Evolutionary conservation across 352 stramenopile species (phyloP).

Genomic region (Globisporangium cederbergense): DNA sequence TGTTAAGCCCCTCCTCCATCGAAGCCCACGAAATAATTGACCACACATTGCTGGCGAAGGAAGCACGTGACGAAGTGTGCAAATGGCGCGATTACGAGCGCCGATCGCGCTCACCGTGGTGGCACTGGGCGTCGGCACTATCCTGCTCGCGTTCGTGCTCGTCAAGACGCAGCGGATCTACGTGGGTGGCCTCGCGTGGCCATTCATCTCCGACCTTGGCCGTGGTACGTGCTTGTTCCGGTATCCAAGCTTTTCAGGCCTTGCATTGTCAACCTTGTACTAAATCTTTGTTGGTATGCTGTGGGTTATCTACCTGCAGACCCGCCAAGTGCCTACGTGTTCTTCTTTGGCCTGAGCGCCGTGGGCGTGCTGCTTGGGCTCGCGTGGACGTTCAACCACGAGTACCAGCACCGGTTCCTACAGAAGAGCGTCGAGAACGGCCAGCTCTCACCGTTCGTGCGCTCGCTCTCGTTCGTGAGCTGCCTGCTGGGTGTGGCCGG

Average conservation of each 20-base stretch:
- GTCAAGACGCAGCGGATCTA: constrained; percentile 35
- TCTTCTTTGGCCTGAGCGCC: constrained; percentile 45
- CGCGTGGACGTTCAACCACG: constrained; percentile 58
- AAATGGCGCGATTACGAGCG: constrained; percentile 13
- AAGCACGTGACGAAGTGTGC: background rate
- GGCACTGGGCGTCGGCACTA: constrained; percentile 22
- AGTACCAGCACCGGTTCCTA: constrained; percentile 48
- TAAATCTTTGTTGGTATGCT: too few species aligned
- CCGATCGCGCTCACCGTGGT: constrained; percentile 2
- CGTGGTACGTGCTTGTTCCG: constrained; percentile 24
- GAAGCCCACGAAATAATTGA: too few species aligned
- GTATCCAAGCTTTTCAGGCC: too few species aligned
- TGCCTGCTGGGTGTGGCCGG: constrained; percentile 36
- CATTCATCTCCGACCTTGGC: constrained; percentile 55
- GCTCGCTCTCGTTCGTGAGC: constrained; percentile 36
- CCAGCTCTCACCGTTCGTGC: constrained; percentile 22
- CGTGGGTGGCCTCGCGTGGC: constrained; percentile 47
- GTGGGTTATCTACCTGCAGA: constrained; percentile 20
- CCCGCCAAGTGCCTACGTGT: constrained; percentile 41
- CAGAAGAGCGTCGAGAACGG: constrained; percentile 33
- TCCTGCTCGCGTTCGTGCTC: constrained; percentile 31
- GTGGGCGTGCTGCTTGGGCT: constrained; percentile 43
- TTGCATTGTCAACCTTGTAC: too few species aligned
- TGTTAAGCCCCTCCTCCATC: too few species aligned
- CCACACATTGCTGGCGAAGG: too few species aligned